A percentile compares a stretch with the other conserved stretches of the same genome.
These are phyloP conservation scores for Ceratobasidium sp. DNA, from an alignment of 1,284 basidiomycete species.

Conservation along the genomic window DNA sequence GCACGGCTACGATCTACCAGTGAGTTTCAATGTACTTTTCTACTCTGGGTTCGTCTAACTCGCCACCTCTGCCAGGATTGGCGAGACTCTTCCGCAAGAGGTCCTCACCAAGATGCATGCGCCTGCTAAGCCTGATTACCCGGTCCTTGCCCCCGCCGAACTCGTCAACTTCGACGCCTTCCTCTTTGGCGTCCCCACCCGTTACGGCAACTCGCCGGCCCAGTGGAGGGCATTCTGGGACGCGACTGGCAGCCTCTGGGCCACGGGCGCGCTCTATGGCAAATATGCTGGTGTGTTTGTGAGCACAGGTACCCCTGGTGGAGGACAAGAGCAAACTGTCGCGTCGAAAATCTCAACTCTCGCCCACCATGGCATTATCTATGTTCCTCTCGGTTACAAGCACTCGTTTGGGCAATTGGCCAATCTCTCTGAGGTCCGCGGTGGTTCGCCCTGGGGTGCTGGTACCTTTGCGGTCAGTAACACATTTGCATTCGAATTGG, in stretches of 20 bases:
- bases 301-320: constrained; percentile 57
- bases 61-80: constrained; percentile 58
- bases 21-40: constrained; percentile 50
- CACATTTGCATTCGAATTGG: constrained; percentile 46
- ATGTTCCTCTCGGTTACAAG: constrained; percentile 81
- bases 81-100: constrained; percentile 84
- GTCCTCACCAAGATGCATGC: constrained; percentile 72
- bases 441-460: constrained; percentile 80
- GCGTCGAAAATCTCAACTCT: constrained; percentile 73
- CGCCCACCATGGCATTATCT: constrained; percentile 80
- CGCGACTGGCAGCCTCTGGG: constrained; percentile 80
- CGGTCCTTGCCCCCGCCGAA: constrained; percentile 69
- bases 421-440: constrained; percentile 68
- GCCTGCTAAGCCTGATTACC: constrained; percentile 62
- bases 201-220: constrained; percentile 72
- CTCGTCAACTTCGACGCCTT: constrained; percentile 69
- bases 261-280: constrained; percentile 69
- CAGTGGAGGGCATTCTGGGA: constrained; percentile 85
- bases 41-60: not conserved
- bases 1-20: constrained; percentile 75
- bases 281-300: constrained; percentile 81
- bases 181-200: constrained; percentile 76
- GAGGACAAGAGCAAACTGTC: constrained; percentile 77
- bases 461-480: constrained; percentile 53
- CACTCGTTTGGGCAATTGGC: constrained; percentile 62